Evolutionary conservation across 2,329 filamentous ascomycete species (phyloP).

Genomic region (Xylariaceae sp.): DNA sequence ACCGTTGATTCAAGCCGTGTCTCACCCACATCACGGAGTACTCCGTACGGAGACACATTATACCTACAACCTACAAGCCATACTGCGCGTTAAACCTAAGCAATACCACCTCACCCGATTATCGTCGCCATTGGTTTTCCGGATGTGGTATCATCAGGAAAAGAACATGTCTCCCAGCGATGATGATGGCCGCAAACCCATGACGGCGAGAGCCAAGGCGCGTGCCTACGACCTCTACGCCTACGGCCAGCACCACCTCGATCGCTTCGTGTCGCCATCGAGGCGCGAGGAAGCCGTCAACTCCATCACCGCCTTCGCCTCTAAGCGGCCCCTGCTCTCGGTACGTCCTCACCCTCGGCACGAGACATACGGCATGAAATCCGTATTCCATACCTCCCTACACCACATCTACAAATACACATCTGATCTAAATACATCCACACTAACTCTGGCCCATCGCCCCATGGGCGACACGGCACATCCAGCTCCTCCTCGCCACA

Average conservation of each 20-base stretch:
- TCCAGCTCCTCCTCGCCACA: constrained; percentile 60
- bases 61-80: too few species aligned
- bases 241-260: constrained; percentile 41
- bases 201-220: constrained; percentile 30
- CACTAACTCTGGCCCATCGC: neutral
- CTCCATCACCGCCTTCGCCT: constrained; percentile 50
- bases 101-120: neutral
- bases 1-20: neutral
- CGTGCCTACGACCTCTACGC: constrained; percentile 35
- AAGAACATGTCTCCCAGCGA: constrained; percentile 2
- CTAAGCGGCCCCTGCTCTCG: constrained; percentile 62
- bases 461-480: constrained; percentile 41
- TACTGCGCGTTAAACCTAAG: neutral
- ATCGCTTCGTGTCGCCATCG: constrained; percentile 54
- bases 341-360: constrained; percentile 41
- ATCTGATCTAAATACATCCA: neutral
- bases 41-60: too few species aligned
- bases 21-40: too few species aligned
- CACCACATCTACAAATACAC: neutral
- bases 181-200: constrained; percentile 15
- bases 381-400: too few species aligned
- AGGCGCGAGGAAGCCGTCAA: constrained; percentile 54
- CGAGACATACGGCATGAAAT: neutral
- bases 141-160: neutral
- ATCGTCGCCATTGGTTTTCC: neutral